A percentile compares a stretch with the other conserved stretches of the same genome.
These are phyloP conservation scores for Aspergillus quadrilineatus DNA, from an alignment of 2,329 filamentous ascomycete species.

Conservation along the genomic window DNA sequence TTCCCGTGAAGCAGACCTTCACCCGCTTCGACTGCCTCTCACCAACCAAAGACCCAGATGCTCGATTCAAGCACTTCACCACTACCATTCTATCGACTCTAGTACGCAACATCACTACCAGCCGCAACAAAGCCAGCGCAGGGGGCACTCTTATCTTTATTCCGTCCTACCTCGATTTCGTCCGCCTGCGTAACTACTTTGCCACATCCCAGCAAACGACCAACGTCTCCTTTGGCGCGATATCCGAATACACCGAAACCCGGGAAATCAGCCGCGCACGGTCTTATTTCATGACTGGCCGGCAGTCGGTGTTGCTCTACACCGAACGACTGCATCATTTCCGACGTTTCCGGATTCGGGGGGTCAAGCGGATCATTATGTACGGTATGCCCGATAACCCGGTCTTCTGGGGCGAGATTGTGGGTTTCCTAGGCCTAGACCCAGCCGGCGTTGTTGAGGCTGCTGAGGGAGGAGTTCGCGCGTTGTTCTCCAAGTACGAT, in stretches of 20 bases:
- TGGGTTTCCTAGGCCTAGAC: slow-evolving; percentile 42
- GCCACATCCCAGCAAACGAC: slow-evolving; percentile 62
- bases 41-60: slow-evolving; percentile 75
- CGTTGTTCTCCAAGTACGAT: slow-evolving; percentile 85
- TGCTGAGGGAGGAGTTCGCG: slow-evolving; percentile 57
- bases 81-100: slow-evolving; percentile 75
- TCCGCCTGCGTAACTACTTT: slow-evolving; percentile 89
- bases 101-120: slow-evolving; percentile 54
- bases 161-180: slow-evolving; percentile 91
- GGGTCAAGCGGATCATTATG: slow-evolving; percentile 80
- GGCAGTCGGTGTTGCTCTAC: slow-evolving; percentile 82
- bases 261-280: slow-evolving; percentile 79
- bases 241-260: slow-evolving; percentile 83
- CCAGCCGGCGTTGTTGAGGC: slow-evolving; percentile 53
- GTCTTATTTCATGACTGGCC: slow-evolving; percentile 80
- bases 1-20: slow-evolving; percentile 82
- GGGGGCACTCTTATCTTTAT: slow-evolving; percentile 82
- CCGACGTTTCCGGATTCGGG: slow-evolving; percentile 77
- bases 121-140: slow-evolving; percentile 51
- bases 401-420: slow-evolving; percentile 46
- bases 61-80: slow-evolving; percentile 87
- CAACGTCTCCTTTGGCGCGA: slow-evolving; percentile 70
- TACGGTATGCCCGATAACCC: slow-evolving; percentile 90
- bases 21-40: slow-evolving; percentile 74
- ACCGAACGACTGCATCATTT: slow-evolving; percentile 97